These are phyloP conservation scores for Aspergillus saccharolyticus DNA, from an alignment of 495 filamentous ascomycete species.

Conservation along the genomic window DNA sequence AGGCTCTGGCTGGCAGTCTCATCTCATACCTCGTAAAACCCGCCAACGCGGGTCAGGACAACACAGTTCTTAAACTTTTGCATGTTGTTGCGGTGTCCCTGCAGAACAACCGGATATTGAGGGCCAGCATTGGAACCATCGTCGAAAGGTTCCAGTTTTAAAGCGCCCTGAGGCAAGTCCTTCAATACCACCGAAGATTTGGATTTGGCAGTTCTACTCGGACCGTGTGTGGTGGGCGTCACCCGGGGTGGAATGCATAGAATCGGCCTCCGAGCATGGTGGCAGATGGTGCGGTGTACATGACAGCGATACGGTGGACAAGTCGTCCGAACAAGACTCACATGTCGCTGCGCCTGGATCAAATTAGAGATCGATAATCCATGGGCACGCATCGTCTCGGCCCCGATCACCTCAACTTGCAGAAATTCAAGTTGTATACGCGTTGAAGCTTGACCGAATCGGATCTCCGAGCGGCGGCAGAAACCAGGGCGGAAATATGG, in stretches of 20 bases:
- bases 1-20: neutral
- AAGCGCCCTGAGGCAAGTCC: conserved; percentile 59
- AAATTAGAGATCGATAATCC: conserved; percentile 15
- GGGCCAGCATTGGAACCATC: conserved; percentile 49
- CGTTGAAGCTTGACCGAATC: neutral
- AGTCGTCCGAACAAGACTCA: neutral
- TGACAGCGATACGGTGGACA: conserved; percentile 15
- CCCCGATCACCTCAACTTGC: neutral
- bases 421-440: neutral
- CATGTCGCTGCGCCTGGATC: conserved; percentile 5
- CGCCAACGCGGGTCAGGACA: conserved; percentile 81
- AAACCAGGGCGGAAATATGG: conserved; percentile 6
- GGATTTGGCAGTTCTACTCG: conserved; percentile 45
- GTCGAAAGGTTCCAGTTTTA: conserved; percentile 44
- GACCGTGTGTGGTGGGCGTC: conserved; percentile 4
- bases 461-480: conserved; percentile 9
- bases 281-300: conserved; percentile 29
- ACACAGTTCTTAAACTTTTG: conserved; percentile 83
- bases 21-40: conserved; percentile 75
- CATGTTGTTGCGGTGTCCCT: conserved; percentile 88
- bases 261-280: conserved; percentile 28
- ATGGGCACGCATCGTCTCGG: conserved; percentile 16
- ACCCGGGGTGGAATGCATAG: conserved; percentile 19
- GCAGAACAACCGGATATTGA: conserved; percentile 78
- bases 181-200: conserved; percentile 52